A percentile compares a stretch with the other conserved stretches of the same genome.
Conservation (phyloP, 495 filamentous ascomycete genomes). For the Glarea lozoyensis region DNA sequence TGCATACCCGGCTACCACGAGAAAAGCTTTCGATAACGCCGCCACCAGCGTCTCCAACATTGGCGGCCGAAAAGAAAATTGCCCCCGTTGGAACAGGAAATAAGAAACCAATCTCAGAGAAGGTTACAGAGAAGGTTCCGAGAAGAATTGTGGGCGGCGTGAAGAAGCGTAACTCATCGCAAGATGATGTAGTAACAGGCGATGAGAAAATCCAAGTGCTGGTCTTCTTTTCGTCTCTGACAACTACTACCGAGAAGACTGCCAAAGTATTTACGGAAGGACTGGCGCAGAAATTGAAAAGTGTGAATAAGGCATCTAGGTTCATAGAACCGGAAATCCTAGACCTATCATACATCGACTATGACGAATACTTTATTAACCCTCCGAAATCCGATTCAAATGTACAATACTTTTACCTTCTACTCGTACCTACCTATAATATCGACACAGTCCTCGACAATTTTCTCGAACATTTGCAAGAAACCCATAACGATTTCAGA, state of each 20-base stretch:
- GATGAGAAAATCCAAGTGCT: slow-evolving; percentile 57
- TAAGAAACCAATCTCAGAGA: slow-evolving; percentile 5
- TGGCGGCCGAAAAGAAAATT: slow-evolving; percentile 12
- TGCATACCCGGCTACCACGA: slow-evolving; percentile 25
- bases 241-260: slow-evolving; percentile 64
- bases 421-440: slow-evolving; percentile 82
- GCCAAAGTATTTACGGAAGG: slow-evolving; percentile 48
- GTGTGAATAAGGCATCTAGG: slow-evolving; percentile 9
- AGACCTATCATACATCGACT: slow-evolving; percentile 77
- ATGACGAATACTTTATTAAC: slow-evolving; percentile 81
- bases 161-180: slow-evolving; percentile 25
- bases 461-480: slow-evolving; percentile 73
- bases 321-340: slow-evolving; percentile 57
- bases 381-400: slow-evolving; percentile 37
- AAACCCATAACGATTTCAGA: slow-evolving; percentile 92
- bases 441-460: slow-evolving; percentile 80
- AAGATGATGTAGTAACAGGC: slow-evolving; percentile 14
- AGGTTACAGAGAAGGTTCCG: slow-evolving; percentile 26
- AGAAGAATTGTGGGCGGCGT: slow-evolving; percentile 39
- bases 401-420: slow-evolving; percentile 63
- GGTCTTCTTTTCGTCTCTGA: slow-evolving; percentile 83
- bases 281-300: slow-evolving; percentile 30
- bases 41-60: slow-evolving; percentile 22
- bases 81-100: slow-evolving; percentile 9
- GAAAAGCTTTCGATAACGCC: slow-evolving; percentile 15